Evolutionary conservation across 108 stramenopile species (phyloP).

Genomic region (Stephanodiscus triporus): DNA sequence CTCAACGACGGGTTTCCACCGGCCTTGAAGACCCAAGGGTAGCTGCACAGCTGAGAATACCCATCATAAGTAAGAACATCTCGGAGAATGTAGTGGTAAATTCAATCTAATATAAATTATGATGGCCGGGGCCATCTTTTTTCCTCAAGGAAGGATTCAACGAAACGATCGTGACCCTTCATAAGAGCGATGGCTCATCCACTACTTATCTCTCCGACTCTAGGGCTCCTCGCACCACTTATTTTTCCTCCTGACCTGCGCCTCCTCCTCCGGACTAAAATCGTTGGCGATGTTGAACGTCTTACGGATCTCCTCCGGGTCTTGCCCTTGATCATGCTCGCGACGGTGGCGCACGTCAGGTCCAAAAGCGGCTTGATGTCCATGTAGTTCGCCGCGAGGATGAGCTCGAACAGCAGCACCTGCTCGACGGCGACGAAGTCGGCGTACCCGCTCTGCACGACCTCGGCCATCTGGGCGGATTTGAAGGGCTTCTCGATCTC

Average conservation of each 20-base stretch:
- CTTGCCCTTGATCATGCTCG: conserved; percentile 99
- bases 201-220: conserved; percentile 1
- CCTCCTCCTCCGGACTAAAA: conserved; percentile 99
- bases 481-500: conserved; percentile 99
- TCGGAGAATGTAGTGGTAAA: too few relatives aligned
- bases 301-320: conserved; percentile 98
- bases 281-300: conserved; percentile 99
- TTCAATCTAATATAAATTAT: too few relatives aligned
- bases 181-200: not conserved
- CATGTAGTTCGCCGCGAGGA: conserved; percentile 99
- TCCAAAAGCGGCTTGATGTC: conserved; percentile 97
- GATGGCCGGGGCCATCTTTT: not conserved
- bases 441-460: conserved; percentile 99
- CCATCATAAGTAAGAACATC: too few relatives aligned
- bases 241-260: conserved; percentile 99
- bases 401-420: conserved; percentile 98
- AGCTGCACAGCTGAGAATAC: too few relatives aligned
- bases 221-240: conserved; percentile 99
- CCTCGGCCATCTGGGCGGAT: conserved; percentile 94
- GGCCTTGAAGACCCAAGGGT: too few relatives aligned
- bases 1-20: too few relatives aligned
- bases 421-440: conserved; percentile 98
- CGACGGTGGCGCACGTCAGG: conserved; percentile 98
- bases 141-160: not conserved
- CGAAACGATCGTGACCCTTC: not conserved